Evolutionary conservation across 495 filamentous ascomycete species (phyloP), one percentile per base, ranked within the genome.

Genomic region (Astrocystis sublimbata): DNA sequence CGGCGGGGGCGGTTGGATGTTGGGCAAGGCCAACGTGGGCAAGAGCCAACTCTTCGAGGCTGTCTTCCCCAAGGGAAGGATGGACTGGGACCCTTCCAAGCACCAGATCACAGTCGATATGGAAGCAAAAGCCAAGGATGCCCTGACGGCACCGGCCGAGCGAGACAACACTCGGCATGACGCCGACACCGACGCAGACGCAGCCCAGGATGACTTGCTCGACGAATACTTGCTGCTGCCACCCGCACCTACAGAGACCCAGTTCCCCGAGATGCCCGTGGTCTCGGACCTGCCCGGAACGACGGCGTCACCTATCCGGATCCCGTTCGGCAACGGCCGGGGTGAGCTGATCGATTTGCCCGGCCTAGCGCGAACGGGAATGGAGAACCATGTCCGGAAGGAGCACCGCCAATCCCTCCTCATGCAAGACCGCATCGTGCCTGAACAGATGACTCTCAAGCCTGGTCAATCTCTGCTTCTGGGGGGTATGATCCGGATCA

Each of bases 321-420:
- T 96, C 49, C 88, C 91, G 7, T 98, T 93, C 68, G 92, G 92
- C 45, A 85, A 84, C 60, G 88, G 89, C 9, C 88, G 85, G 65
- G 93, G 94, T 51, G 94, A 99, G 68, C 76, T 99, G n/a, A 90
- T 99, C 67, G 94, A 96, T 69, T 83, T 99, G 12, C 94, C 94
- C 0, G 94, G 94, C 9, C 78, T 99, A 13, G 81, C 88, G 19
- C 87, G 96, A 21, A 85, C 82, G 26, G 83, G 85, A 12, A 79
- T 99, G 3, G 84, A 88, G 31, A 68, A 82, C 7, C 85, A 88
- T 72, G 88, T 98, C 19, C 71, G 78, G 4, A 78, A 85, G 51
- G 78, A 88, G 36, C 74, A 89, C 64, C 87, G 86, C 55, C 69
- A 74, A 6, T 79, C 85, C 26, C 79, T 99, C 46, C 80, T 92